These are phyloP conservation scores for Xerocomus potaroensis DNA, from an alignment of 768 basidiomycete species.

Conservation along the genomic window DNA sequence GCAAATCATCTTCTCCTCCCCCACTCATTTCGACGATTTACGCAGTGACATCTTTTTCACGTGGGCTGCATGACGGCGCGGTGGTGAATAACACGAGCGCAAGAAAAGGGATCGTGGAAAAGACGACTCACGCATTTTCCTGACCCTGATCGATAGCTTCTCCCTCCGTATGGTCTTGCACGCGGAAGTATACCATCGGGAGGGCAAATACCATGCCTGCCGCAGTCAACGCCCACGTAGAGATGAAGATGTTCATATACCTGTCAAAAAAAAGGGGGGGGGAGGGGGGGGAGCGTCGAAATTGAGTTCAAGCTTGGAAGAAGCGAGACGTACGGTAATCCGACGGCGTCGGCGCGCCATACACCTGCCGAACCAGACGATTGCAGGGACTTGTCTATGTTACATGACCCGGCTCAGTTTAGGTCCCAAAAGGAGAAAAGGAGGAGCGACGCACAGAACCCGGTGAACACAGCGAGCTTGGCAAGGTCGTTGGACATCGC, in stretches of 20 bases:
- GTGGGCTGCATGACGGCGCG: not conserved
- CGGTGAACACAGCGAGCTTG: conserved; percentile 76
- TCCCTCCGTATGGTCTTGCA: conserved; percentile 51
- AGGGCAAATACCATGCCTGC: conserved; percentile 62
- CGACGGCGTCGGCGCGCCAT: conserved; percentile 67
- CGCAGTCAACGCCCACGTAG: conserved; percentile 66
- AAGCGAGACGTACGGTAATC: conserved; percentile 48
- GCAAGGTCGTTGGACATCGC: conserved; percentile 81
- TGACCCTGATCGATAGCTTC: conserved; percentile 43
- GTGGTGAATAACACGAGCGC: too few relatives aligned
- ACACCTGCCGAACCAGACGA: conserved; percentile 67
- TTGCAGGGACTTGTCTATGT: conserved; percentile 67
- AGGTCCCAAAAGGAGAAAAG: not conserved
- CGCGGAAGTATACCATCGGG: conserved; percentile 71
- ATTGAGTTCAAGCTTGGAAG: not conserved
- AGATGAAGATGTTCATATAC: conserved; percentile 71
- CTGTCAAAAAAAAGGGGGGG: conserved; percentile 22
- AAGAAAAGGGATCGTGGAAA: not conserved
- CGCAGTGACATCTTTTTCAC: not conserved
- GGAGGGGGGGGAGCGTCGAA: too few relatives aligned
- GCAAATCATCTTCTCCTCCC: too few relatives aligned
- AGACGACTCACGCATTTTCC: conserved; percentile 42
- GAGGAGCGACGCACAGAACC: conserved; percentile 57
- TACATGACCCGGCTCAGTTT: not conserved
- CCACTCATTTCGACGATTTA: not conserved